A percentile compares a stretch with the other conserved stretches of the same genome.
Evolutionary conservation across 768 basidiomycete genomes (phyloP).

Genomic region (Phanerochaete sordida): DNA sequence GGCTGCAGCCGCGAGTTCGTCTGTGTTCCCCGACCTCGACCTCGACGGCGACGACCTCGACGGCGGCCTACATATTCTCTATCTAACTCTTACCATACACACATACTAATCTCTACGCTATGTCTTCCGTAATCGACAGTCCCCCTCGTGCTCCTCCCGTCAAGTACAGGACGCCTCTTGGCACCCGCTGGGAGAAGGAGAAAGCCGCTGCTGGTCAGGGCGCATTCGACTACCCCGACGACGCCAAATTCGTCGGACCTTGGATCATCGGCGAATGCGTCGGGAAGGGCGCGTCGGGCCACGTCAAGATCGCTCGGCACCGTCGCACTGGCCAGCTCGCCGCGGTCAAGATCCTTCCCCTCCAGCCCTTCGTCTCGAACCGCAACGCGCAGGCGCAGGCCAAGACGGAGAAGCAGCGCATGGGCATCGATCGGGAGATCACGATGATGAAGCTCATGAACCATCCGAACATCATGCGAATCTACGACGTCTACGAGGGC

Average conservation of each 20-base stretch:
- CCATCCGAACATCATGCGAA: conserved; percentile 93
- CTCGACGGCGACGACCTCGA: conserved; percentile 9
- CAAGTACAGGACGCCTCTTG: conserved; percentile 63
- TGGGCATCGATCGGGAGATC: conserved; percentile 91
- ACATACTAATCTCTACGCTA: conserved; percentile 3
- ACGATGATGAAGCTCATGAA: conserved; percentile 99
- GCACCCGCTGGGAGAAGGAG: conserved; percentile 87
- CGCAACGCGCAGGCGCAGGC: conserved; percentile 66
- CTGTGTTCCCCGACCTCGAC: conserved; percentile 4
- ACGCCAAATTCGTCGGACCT: conserved; percentile 84
- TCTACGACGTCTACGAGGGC: conserved; percentile 95
- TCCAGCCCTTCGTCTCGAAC: conserved; percentile 72
- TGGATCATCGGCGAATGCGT: conserved; percentile 94
- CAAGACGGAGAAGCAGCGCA: conserved; percentile 75
- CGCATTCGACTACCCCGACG: conserved; percentile 79
- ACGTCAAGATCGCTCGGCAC: conserved; percentile 92
- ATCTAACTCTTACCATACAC: not conserved
- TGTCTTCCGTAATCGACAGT: conserved; percentile 29
- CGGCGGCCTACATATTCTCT: conserved; percentile 3
- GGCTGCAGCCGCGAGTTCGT: not conserved
- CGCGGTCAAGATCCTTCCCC: conserved; percentile 92
- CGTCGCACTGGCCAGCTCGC: conserved; percentile 84
- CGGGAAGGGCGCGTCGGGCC: conserved; percentile 91
- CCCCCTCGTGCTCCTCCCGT: conserved; percentile 73
- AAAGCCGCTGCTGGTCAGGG: conserved; percentile 72